A percentile compares a stretch with the other conserved stretches of the same genome.
These are phyloP conservation scores for Aureobasidium uvarum DNA, from an alignment of 2,329 filamentous ascomycete genomes.

Conservation along the genomic window DNA sequence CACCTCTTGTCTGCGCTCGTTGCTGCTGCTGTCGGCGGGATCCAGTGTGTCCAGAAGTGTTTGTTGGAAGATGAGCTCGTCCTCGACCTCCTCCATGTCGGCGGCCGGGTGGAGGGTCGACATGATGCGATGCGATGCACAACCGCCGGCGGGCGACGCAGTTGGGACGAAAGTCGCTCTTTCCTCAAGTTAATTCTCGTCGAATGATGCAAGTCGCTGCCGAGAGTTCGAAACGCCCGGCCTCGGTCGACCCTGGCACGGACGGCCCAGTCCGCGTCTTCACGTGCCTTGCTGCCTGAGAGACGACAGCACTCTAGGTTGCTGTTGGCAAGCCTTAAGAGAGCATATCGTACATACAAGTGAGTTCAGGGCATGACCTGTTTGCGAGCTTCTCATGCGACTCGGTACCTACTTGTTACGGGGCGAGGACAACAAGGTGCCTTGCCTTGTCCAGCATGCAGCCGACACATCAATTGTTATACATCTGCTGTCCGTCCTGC, in stretches of 20 bases:
- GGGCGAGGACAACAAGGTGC: background rate
- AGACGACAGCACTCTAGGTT: background rate
- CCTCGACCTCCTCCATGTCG: slow-evolving; percentile 34
- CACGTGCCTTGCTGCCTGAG: background rate
- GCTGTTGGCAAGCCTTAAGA: background rate
- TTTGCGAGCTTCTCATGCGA: background rate
- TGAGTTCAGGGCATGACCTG: background rate
- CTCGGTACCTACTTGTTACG: background rate
- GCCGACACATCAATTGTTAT: slow-evolving; percentile 1
- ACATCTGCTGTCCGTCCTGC: background rate
- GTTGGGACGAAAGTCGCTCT: slow-evolving; percentile 1
- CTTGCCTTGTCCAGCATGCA: background rate
- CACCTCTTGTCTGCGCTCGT: slow-evolving; percentile 31
- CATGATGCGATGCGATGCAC: slow-evolving; percentile 27
- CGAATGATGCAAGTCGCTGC: background rate
- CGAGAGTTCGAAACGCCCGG: background rate
- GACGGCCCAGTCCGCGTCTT: background rate
- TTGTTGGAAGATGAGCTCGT: slow-evolving; percentile 39
- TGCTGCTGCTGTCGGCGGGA: slow-evolving; percentile 32
- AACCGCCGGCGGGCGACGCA: background rate
- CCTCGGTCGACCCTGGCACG: background rate
- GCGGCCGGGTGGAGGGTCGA: slow-evolving; percentile 30
- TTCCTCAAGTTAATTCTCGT: slow-evolving; percentile 21
- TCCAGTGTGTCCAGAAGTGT: slow-evolving; percentile 38
- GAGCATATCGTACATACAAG: no score